A percentile compares a stretch with the other conserved stretches of the same genome.
phyloP scores from a whole-genome alignment of 176 grass and related monocot species.

The Elaeis guineensis region DNA sequence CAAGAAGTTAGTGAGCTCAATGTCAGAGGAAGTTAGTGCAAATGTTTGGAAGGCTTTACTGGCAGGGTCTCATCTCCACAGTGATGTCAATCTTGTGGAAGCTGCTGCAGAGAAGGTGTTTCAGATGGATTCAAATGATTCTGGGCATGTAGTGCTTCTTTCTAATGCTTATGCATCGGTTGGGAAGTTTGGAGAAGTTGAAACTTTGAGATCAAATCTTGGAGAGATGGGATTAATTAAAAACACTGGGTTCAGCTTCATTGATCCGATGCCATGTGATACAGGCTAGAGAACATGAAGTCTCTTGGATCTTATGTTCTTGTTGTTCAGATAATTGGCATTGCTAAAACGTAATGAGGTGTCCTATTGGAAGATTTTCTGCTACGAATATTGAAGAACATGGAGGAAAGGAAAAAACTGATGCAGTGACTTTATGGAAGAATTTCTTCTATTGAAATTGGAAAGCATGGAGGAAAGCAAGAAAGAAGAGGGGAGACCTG shows the following conservation, averaged over 20 bases:
- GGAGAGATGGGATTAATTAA: conserved; percentile 27
- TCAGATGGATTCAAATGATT: conserved; percentile 31
- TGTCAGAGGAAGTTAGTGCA: conserved; percentile 25
- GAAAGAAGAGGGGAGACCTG: too few relatives aligned
- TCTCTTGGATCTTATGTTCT: too few relatives aligned
- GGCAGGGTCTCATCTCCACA: conserved; percentile 45
- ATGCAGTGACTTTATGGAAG: too few relatives aligned
- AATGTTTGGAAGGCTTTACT: conserved; percentile 67
- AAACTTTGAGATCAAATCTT: conserved; percentile 51
- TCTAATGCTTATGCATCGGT: conserved; percentile 56
- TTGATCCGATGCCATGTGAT: conserved; percentile 25
- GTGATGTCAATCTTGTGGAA: conserved; percentile 34
- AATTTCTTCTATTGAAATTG: too few relatives aligned
- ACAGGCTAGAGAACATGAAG: background rate
- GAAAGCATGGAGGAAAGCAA: too few relatives aligned
- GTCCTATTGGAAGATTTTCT: too few relatives aligned
- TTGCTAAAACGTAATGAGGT: too few relatives aligned
- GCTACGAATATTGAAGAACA: too few relatives aligned
- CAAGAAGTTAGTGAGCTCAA: conserved; percentile 30
- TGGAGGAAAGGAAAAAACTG: too few relatives aligned
- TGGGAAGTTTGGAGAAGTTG: conserved; percentile 44
- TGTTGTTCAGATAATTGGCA: too few relatives aligned
- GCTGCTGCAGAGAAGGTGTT: conserved; percentile 50
- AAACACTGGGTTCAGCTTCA: conserved; percentile 42
- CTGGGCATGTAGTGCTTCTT: conserved; percentile 57